These are phyloP conservation scores for Magnolia changhungtana DNA, from an alignment of 164 flowering plant genomes.

Conservation along the genomic window DNA sequence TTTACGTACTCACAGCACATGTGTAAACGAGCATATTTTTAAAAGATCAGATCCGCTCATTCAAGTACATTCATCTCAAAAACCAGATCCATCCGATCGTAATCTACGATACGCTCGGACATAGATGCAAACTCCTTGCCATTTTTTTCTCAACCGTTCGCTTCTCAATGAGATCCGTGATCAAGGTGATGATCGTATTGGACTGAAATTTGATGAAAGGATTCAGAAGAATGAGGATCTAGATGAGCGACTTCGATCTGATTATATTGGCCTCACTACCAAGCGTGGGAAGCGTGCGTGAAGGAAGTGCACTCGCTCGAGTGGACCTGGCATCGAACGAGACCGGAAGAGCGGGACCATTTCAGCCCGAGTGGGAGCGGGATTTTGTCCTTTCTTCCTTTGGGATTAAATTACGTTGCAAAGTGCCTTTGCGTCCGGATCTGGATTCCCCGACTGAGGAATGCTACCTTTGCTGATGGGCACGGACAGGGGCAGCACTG, in stretches of 20 bases:
- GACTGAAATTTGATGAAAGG: neutral
- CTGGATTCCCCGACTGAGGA: neutral
- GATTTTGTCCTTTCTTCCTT: neutral
- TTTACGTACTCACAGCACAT: neutral
- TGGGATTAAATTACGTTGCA: neutral
- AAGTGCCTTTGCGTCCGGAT: neutral
- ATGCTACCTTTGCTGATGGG: neutral
- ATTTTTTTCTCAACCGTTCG: neutral
- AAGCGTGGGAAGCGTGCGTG: neutral
- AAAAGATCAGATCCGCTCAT: neutral
- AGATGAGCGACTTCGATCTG: neutral
- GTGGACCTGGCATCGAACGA: neutral
- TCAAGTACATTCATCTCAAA: no score
- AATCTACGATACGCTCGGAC: neutral
- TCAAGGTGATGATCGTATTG: neutral
- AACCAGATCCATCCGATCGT: no score
- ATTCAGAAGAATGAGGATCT: no score
- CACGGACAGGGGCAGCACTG: neutral
- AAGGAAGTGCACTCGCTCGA: neutral
- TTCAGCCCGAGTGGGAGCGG: neutral
- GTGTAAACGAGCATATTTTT: neutral
- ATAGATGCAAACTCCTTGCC: neutral
- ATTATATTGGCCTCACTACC: neutral
- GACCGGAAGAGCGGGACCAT: neutral
- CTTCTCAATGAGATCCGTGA: neutral